Percentiles rank a stretch among this genome's conserved stretches.
These are phyloP conservation scores for Alternaria gansuensis DNA, from an alignment of 2,329 filamentous ascomycete genomes.

Conservation along the genomic window DNA sequence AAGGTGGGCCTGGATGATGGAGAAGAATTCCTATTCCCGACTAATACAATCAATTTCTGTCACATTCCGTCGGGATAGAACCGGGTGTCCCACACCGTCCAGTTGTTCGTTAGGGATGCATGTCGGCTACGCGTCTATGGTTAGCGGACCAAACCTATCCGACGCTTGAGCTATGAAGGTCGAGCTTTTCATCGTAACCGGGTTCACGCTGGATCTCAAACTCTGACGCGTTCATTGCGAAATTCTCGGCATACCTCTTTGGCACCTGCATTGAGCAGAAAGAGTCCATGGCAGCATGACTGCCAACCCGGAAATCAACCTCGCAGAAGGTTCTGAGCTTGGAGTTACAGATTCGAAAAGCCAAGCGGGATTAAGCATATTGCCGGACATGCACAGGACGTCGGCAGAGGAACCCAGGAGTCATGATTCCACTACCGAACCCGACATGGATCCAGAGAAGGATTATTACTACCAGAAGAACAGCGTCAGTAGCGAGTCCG, in stretches of 20 bases:
- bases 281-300: slow-evolving; percentile 44
- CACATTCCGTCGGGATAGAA: slow-evolving; percentile 14
- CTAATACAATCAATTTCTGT: slow-evolving; percentile 15
- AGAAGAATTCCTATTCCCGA: slow-evolving; percentile 27
- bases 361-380: slow-evolving; percentile 45
- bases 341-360: slow-evolving; percentile 21
- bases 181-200: slow-evolving; percentile 20
- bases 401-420: slow-evolving; percentile 8
- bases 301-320: slow-evolving; percentile 47
- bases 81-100: slow-evolving; percentile 14
- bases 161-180: slow-evolving; percentile 18
- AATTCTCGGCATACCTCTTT: slow-evolving; percentile 5
- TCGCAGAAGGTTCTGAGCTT: slow-evolving; percentile 37
- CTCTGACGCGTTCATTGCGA: slow-evolving; percentile 11
- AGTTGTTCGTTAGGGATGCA: slow-evolving; percentile 20
- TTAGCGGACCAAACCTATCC: slow-evolving; percentile 21
- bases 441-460: slow-evolving; percentile 25
- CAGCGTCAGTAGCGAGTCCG: slow-evolving; percentile 17
- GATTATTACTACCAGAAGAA: slow-evolving; percentile 30
- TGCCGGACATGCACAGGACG: slow-evolving; percentile 13
- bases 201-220: background rate
- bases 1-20: slow-evolving; percentile 3
- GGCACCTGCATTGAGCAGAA: background rate
- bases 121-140: slow-evolving; percentile 15
- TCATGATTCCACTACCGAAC: slow-evolving; percentile 24